A percentile compares a stretch with the other conserved stretches of the same genome.
Evolutionary conservation across 768 basidiomycete genomes (phyloP).

Genomic region (Amanita phalloides): DNA sequence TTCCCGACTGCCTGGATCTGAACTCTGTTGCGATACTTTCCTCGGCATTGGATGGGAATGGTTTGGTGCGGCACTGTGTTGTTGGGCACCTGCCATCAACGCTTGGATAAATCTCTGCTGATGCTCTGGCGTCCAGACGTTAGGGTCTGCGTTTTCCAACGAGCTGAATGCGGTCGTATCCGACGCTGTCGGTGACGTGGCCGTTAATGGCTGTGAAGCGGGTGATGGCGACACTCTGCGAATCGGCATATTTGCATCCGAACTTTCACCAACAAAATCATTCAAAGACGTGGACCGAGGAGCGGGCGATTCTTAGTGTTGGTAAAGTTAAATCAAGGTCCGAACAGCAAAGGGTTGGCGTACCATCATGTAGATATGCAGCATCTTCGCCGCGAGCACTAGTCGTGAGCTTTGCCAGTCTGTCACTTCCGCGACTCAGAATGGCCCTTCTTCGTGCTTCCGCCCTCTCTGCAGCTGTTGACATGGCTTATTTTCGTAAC

Average conservation of each 20-base stretch:
- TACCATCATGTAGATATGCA: conserved; percentile 43
- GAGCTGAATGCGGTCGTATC: conserved; percentile 14
- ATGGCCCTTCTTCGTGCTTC: conserved; percentile 75
- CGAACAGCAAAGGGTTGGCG: conserved; percentile 9
- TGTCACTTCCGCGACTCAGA: conserved; percentile 57
- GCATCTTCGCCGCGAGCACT: conserved; percentile 63
- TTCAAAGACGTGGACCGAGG: conserved; percentile 17
- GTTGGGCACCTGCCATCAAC: conserved; percentile 30
- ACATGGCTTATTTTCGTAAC: not conserved
- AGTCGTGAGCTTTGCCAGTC: conserved; percentile 71
- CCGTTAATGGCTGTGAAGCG: conserved; percentile 11
- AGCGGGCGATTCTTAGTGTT: conserved; percentile 27
- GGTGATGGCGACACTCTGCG: conserved; percentile 18
- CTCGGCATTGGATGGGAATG: not conserved
- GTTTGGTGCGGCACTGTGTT: conserved; percentile 8
- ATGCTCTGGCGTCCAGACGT: conserved; percentile 59
- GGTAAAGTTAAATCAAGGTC: not conserved
- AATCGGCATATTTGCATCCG: conserved; percentile 21
- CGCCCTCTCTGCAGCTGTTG: conserved; percentile 55
- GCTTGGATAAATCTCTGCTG: conserved; percentile 61
- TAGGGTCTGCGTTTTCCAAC: conserved; percentile 28
- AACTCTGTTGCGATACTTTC: not conserved
- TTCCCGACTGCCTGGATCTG: not conserved
- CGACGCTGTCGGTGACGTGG: conserved; percentile 6
- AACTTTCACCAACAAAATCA: conserved; percentile 33